Conservation (phyloP, 2,329 filamentous ascomycete genomes). For the Fusarium sp. region DNA sequence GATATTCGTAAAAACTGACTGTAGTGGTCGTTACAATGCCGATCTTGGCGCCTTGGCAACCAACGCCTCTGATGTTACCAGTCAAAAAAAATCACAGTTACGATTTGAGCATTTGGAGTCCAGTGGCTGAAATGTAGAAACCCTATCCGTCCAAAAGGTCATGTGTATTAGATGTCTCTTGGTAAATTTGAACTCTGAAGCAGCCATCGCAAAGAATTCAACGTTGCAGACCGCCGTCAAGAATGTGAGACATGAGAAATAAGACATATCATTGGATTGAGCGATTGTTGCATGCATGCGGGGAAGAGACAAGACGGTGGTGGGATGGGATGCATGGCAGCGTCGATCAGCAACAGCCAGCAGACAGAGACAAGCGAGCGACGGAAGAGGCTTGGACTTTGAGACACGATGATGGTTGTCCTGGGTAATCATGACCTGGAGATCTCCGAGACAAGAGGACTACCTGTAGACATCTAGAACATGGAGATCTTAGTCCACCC, state of each 20-base stretch:
- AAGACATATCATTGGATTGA: slow-evolving; percentile 9
- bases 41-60: slow-evolving; percentile 35
- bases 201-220: neutral
- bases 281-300: slow-evolving; percentile 16
- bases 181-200: neutral
- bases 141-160: neutral
- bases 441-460: slow-evolving; percentile 2
- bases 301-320: slow-evolving; percentile 15
- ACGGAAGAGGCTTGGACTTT: slow-evolving; percentile 1
- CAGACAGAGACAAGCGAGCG: neutral
- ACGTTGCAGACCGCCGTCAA: neutral
- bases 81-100: neutral
- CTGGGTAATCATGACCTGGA: slow-evolving; percentile 1
- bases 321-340: slow-evolving; percentile 12
- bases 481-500: neutral
- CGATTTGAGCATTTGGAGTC: neutral
- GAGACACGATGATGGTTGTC: slow-evolving; percentile 17
- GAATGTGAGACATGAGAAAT: neutral
- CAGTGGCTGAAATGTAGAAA: neutral
- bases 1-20: slow-evolving; percentile 6
- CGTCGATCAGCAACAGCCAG: slow-evolving; percentile 22
- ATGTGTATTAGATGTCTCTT: neutral
- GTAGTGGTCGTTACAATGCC: slow-evolving; percentile 11
- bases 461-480: slow-evolving; percentile 7
- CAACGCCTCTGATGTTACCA: slow-evolving; percentile 3